Conservation (phyloP, 495 filamentous ascomycete genomes). For the Xylaria palmicola region DNA sequence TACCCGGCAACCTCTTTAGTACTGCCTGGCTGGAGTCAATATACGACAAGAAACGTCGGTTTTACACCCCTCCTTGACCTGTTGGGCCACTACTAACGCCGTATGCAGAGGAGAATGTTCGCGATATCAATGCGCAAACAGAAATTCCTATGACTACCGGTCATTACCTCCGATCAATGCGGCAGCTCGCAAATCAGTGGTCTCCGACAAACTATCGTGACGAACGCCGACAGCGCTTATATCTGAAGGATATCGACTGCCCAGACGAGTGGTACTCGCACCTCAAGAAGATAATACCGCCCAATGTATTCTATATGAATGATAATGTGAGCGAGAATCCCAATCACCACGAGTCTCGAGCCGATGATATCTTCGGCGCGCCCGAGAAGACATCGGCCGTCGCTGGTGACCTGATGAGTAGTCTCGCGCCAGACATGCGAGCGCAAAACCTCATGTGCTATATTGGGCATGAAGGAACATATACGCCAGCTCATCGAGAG, state of each 20-base stretch:
- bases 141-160: slow-evolving; percentile 77
- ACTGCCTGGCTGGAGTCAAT: slow-evolving; percentile 72
- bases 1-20: slow-evolving; percentile 69
- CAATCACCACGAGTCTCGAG: slow-evolving; percentile 19
- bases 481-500: slow-evolving; percentile 92
- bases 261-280: slow-evolving; percentile 79
- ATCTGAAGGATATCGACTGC: slow-evolving; percentile 95
- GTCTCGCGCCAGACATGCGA: slow-evolving; percentile 77
- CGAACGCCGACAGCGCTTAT: slow-evolving; percentile 74
- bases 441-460: slow-evolving; percentile 99
- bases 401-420: slow-evolving; percentile 91
- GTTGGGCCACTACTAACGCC: slow-evolving; percentile 14
- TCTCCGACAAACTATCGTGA: slow-evolving; percentile 65
- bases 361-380: slow-evolving; percentile 49
- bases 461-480: slow-evolving; percentile 95
- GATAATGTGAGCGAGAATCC: slow-evolving; percentile 60
- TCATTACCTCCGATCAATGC: slow-evolving; percentile 85
- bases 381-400: slow-evolving; percentile 39
- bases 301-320: slow-evolving; percentile 81
- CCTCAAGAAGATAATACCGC: slow-evolving; percentile 73
- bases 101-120: slow-evolving; percentile 58
- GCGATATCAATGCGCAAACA: slow-evolving; percentile 66
- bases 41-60: slow-evolving; percentile 70
- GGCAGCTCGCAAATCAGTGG: slow-evolving; percentile 72
- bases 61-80: not conserved